These are phyloP conservation scores for Dittrichia graveolens DNA, from an alignment of 129 eudicot genomes.

Conservation along the genomic window DNA sequence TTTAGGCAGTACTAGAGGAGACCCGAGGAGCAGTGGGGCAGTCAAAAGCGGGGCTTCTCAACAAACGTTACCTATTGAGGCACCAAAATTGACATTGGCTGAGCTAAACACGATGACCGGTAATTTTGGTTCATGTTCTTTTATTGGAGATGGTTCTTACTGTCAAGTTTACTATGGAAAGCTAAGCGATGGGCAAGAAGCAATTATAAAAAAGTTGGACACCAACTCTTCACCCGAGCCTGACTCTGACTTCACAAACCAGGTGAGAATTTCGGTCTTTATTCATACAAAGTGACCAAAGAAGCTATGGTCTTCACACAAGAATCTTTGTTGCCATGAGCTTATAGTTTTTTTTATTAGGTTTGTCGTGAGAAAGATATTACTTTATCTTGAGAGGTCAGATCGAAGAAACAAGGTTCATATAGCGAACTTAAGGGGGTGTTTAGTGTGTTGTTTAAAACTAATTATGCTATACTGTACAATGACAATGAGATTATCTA, in stretches of 20 bases:
- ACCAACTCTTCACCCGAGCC: constrained; percentile 51
- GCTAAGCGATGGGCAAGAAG: constrained; percentile 40
- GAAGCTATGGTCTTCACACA: neutral
- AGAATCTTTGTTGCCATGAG: too few species aligned
- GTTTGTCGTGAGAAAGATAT: neutral
- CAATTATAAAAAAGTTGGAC: constrained; percentile 58
- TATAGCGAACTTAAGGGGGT: neutral
- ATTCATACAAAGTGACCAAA: neutral
- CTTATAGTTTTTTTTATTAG: neutral
- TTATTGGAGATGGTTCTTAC: constrained; percentile 70
- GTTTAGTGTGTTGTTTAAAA: neutral
- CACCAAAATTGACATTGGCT: constrained; percentile 48
- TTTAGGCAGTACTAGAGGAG: constrained; percentile 66
- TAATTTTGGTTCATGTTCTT: constrained; percentile 48
- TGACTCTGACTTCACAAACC: constrained; percentile 49
- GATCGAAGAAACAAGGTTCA: neutral
- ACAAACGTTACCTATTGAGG: constrained; percentile 48
- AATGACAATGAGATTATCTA: neutral
- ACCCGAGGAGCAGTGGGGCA: constrained; percentile 45
- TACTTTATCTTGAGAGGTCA: constrained; percentile 1
- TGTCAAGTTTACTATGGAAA: constrained; percentile 58
- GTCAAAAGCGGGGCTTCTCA: constrained; percentile 44
- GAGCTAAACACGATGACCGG: constrained; percentile 49
- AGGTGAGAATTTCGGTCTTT: constrained; percentile 35
- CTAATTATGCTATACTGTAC: neutral